These are phyloP conservation scores for Kickxella alabastrina DNA, from an alignment of 192 early-diverging fungal species.

Conservation along the genomic window DNA sequence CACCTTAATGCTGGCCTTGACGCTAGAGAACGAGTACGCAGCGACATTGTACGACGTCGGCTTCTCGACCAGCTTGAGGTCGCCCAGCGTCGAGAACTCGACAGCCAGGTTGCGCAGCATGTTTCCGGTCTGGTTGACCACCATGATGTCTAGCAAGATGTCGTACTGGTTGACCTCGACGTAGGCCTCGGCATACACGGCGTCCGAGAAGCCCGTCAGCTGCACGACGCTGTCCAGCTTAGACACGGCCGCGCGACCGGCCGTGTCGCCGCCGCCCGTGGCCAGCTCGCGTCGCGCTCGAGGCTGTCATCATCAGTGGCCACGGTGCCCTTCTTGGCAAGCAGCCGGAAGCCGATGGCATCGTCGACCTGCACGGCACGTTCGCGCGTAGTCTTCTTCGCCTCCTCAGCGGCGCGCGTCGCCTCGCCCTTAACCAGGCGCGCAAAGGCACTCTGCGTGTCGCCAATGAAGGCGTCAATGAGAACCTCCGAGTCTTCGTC, in stretches of 20 bases:
- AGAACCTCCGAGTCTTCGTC: conserved; percentile 37
- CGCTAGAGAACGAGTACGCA: conserved; percentile 88
- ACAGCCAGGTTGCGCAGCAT: conserved; percentile 96
- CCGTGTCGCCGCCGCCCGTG: conserved; percentile 61
- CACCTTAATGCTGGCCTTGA: conserved; percentile 98
- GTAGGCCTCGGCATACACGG: conserved; percentile 98
- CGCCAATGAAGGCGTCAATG: conserved; percentile 56
- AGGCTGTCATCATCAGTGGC: conserved; percentile 67
- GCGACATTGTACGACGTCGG: conserved; percentile 83
- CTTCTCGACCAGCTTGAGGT: conserved; percentile 94
- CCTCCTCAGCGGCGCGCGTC: conserved; percentile 58
- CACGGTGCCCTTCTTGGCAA: conserved; percentile 61
- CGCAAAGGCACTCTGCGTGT: conserved; percentile 59
- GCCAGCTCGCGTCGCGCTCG: conserved; percentile 86
- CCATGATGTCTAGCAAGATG: conserved; percentile 91
- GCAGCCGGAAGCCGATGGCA: conserved; percentile 80
- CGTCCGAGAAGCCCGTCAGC: conserved; percentile 95
- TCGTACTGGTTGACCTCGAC: conserved; percentile 97
- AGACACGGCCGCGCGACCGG: conserved; percentile 73
- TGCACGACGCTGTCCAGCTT: conserved; percentile 94
- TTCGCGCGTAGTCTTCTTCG: conserved; percentile 23
- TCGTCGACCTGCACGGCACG: conserved; percentile 81
- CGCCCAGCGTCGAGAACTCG: conserved; percentile 97
- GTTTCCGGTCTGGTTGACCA: conserved; percentile 94
- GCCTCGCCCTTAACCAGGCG: conserved; percentile 52